Percentiles rank a stretch among this genome's conserved stretches.
Evolutionary conservation across 2,329 filamentous ascomycete genomes (phyloP).

Genomic region (Aspergillus sp.): DNA sequence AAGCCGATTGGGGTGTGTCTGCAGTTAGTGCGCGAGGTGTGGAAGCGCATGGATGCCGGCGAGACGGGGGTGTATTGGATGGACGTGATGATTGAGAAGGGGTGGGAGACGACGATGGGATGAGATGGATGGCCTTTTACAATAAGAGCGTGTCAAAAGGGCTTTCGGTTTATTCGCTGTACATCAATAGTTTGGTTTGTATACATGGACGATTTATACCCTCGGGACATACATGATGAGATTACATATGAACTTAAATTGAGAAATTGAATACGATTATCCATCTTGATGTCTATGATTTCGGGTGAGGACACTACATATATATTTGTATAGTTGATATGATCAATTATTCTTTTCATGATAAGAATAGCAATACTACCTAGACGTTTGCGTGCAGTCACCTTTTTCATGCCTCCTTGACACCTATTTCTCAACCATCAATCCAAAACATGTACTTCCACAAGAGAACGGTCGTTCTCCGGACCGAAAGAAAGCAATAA

Average conservation of each 20-base stretch:
- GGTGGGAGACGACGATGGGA: conserved; percentile 58
- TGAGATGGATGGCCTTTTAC: conserved; percentile 13
- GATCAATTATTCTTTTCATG: too few species aligned
- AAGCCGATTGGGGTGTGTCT: conserved; percentile 53
- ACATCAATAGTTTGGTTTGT: background rate
- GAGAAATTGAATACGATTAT: background rate
- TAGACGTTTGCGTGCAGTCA: background rate
- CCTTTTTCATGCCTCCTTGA: background rate
- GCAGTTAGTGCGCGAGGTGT: conserved; percentile 53
- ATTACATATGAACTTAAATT: background rate
- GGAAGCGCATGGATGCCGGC: conserved; percentile 52
- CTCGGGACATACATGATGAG: background rate
- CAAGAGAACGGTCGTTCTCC: background rate
- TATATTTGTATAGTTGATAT: too few species aligned
- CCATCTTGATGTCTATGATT: background rate
- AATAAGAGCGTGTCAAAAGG: too few species aligned
- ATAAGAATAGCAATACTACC: background rate
- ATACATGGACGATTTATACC: background rate
- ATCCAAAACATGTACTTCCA: background rate
- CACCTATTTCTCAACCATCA: background rate
- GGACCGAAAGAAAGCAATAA: background rate
- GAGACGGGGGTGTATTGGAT: conserved; percentile 52
- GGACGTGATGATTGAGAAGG: conserved; percentile 57
- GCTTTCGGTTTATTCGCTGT: background rate
- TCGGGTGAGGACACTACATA: too few species aligned